Evolutionary conservation across 352 stramenopile species (phyloP).

Genomic region (Globisporangium mamillatum): DNA sequence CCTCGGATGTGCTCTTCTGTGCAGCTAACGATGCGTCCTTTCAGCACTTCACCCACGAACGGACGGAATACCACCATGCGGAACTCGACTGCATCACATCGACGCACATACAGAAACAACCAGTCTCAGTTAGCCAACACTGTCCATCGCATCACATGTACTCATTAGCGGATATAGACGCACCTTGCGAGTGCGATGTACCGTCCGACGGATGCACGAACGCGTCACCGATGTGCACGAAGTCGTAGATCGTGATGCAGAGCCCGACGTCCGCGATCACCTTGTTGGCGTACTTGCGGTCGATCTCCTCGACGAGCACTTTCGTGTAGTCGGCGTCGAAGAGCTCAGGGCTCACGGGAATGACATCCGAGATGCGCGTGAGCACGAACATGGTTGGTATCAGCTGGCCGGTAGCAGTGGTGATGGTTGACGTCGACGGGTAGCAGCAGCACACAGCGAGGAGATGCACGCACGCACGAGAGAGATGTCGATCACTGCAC

Average conservation of each 20-base stretch:
- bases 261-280: conserved; percentile 85
- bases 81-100: conserved; percentile 64
- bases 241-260: conserved; percentile 88
- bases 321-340: conserved; percentile 84
- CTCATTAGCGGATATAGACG: neutral
- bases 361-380: conserved; percentile 83
- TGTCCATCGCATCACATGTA: neutral
- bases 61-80: conserved; percentile 88
- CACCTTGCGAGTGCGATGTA: conserved; percentile 82
- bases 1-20: conserved; percentile 86
- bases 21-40: conserved; percentile 86
- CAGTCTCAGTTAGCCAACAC: neutral
- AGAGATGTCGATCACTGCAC: neutral
- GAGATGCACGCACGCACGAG: neutral
- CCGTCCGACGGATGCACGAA: conserved; percentile 84
- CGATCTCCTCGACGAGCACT: conserved; percentile 86
- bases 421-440: neutral
- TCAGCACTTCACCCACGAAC: conserved; percentile 87
- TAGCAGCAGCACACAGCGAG: neutral
- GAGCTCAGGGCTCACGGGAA: conserved; percentile 74
- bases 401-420: neutral
- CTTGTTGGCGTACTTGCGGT: conserved; percentile 91
- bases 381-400: conserved; percentile 70
- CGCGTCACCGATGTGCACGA: conserved; percentile 83
- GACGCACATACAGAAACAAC: neutral